Evolutionary conservation across 805 yeast genomes (phyloP).

Genomic region (Schizosaccharomyces octosporus): DNA sequence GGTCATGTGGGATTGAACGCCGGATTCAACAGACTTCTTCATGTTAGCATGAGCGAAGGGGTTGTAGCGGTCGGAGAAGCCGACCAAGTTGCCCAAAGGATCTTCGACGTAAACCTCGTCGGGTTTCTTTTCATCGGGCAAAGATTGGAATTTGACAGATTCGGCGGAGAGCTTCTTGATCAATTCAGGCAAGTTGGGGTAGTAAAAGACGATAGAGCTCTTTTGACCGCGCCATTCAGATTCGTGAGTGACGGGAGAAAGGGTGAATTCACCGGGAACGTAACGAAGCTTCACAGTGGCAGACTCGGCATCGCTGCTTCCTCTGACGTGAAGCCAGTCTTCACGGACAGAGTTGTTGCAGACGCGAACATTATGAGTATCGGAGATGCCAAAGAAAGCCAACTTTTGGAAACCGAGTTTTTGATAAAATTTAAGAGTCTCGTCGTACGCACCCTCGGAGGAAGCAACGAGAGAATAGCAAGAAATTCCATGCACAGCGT

Average conservation of each 20-base stretch:
- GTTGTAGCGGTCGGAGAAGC: slow-evolving; percentile 34
- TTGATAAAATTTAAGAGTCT: slow-evolving; percentile 34
- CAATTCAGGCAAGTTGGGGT: slow-evolving; percentile 16
- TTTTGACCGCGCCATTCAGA: slow-evolving; percentile 27
- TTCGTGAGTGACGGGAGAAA: slow-evolving; percentile 7
- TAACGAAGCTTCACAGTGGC: slow-evolving; percentile 8
- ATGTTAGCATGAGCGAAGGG: slow-evolving; percentile 10
- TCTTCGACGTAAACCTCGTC: slow-evolving; percentile 53
- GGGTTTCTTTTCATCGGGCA: slow-evolving; percentile 54
- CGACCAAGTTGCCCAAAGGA: slow-evolving; percentile 63
- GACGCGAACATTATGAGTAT: slow-evolving; percentile 1
- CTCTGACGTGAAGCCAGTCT: slow-evolving; percentile 14
- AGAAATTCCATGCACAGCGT: slow-evolving; percentile 28
- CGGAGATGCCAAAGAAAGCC: neutral
- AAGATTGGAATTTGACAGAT: slow-evolving; percentile 24
- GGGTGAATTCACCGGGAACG: slow-evolving; percentile 6
- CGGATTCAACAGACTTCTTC: slow-evolving; percentile 3
- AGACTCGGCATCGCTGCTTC: slow-evolving; percentile 13
- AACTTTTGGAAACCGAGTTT: slow-evolving; percentile 18
- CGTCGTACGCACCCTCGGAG: slow-evolving; percentile 18
- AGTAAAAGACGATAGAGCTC: slow-evolving; percentile 24
- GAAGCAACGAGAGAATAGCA: slow-evolving; percentile 30
- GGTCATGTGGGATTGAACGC: neutral
- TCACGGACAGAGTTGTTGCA: slow-evolving; percentile 10
- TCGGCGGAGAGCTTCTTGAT: slow-evolving; percentile 16